Conservation (phyloP, 495 filamentous ascomycete species). For the Penicillium paxilli region DNA sequence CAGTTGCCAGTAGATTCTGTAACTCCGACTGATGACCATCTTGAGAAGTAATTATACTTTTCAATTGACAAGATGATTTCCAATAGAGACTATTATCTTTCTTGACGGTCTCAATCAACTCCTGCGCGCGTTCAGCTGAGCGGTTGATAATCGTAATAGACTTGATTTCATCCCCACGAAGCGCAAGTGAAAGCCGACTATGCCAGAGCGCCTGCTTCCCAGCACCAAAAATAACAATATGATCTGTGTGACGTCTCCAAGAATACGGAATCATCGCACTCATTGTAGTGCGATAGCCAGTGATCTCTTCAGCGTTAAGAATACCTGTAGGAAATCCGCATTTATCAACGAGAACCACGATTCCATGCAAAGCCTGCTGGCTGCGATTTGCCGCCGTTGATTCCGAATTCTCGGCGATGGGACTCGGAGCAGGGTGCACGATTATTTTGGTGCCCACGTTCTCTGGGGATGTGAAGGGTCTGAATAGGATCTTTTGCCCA, state of each 20-base stretch:
- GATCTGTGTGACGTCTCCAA: slow-evolving; percentile 8
- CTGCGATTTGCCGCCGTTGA: neutral
- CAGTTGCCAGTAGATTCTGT: neutral
- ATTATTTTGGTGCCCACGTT: slow-evolving; percentile 15
- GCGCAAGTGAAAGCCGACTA: neutral
- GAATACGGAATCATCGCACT: slow-evolving; percentile 13
- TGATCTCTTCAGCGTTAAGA: slow-evolving; percentile 8
- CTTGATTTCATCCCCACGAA: neutral
- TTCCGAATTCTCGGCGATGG: neutral
- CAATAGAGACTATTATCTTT: neutral
- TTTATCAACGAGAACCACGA: neutral
- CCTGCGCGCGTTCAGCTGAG: neutral
- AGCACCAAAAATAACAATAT: slow-evolving; percentile 13
- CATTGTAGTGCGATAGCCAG: slow-evolving; percentile 16
- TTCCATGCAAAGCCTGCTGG: neutral
- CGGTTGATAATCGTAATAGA: slow-evolving; percentile 1
- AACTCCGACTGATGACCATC: neutral
- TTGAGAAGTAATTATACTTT: neutral
- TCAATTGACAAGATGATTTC: neutral
- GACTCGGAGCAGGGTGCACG: slow-evolving; percentile 4
- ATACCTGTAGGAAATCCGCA: neutral
- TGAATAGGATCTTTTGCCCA: slow-evolving; percentile 16
- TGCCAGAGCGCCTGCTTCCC: slow-evolving; percentile 9
- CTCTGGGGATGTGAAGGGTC: slow-evolving; percentile 17
- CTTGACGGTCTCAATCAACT: neutral